Evolutionary conservation across 2,329 filamentous ascomycete species (phyloP).

Genomic region (Fusarium papillatum): DNA sequence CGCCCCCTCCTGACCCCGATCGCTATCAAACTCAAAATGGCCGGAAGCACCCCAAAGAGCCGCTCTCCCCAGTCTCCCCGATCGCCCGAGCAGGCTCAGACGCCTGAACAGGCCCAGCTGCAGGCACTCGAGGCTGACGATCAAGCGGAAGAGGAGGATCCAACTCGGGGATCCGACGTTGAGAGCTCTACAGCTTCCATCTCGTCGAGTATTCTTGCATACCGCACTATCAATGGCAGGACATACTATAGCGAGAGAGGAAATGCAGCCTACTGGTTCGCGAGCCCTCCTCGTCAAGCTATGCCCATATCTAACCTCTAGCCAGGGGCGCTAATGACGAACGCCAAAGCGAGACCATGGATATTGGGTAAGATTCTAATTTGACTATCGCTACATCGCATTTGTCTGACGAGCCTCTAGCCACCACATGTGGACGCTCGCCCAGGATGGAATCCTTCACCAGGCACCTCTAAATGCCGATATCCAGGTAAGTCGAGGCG

Average conservation of each 20-base stretch:
- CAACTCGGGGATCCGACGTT: background rate
- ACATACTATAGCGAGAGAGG: slow-evolving; percentile 5
- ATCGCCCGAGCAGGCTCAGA: background rate
- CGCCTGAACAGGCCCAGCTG: background rate
- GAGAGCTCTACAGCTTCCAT: slow-evolving; percentile 1
- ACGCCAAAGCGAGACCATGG: slow-evolving; percentile 47
- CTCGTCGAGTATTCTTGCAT: background rate
- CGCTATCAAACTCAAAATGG: too few relatives aligned
- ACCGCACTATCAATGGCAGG: background rate
- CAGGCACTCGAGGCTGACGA: background rate
- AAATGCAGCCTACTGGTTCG: background rate
- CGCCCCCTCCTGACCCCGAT: too few relatives aligned
- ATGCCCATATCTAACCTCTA: background rate
- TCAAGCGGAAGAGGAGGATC: background rate
- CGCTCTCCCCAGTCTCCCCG: too few relatives aligned
- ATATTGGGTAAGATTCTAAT: slow-evolving; percentile 41
- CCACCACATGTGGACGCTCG: slow-evolving; percentile 60
- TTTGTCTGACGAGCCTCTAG: background rate
- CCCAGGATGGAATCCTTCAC: slow-evolving; percentile 55
- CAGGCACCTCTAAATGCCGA: slow-evolving; percentile 9
- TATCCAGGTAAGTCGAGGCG: slow-evolving; percentile 7
- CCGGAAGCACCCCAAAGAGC: too few relatives aligned
- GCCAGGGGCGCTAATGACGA: slow-evolving; percentile 46
- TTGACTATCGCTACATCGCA: background rate
- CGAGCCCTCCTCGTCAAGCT: background rate